Evolutionary conservation across 163 green algal genomes (phyloP).

Genomic region (Coccomyxa subellipsoidea): DNA sequence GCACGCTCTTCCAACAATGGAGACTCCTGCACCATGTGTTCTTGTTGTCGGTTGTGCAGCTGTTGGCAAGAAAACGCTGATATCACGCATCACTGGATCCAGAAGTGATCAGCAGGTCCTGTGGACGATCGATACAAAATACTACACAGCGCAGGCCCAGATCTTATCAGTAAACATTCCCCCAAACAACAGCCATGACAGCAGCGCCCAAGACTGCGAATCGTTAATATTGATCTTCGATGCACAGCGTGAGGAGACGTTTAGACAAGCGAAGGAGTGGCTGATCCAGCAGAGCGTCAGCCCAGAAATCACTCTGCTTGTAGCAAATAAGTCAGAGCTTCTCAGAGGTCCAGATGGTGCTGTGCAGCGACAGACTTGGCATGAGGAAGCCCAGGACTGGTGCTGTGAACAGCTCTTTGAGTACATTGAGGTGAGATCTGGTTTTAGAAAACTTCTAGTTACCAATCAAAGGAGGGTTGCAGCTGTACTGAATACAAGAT

Average conservation of each 20-base stretch:
- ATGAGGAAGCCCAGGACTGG: constrained; percentile 7
- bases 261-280: neutral
- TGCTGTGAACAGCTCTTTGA: constrained; percentile 4
- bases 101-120: neutral
- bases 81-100: neutral
- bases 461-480: too few species aligned
- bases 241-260: neutral
- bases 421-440: neutral
- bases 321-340: neutral
- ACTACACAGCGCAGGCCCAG: neutral
- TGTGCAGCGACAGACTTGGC: neutral
- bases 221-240: neutral
- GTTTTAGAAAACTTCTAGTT: too few species aligned
- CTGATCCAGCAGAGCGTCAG: neutral
- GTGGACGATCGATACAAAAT: constrained; percentile 7
- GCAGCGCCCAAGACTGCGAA: neutral
- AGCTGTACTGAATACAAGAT: too few species aligned
- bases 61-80: constrained; percentile 1
- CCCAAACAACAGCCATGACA: neutral
- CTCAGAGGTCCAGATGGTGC: neutral
- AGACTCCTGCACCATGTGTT: neutral
- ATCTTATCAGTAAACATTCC: neutral
- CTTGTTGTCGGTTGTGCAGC: neutral
- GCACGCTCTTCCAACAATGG: neutral
- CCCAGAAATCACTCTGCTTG: neutral